A percentile compares a stretch with the other conserved stretches of the same genome.
These are phyloP conservation scores for Solanum pimpinellifolium DNA, from an alignment of 257 asterid genomes.

Conservation along the genomic window DNA sequence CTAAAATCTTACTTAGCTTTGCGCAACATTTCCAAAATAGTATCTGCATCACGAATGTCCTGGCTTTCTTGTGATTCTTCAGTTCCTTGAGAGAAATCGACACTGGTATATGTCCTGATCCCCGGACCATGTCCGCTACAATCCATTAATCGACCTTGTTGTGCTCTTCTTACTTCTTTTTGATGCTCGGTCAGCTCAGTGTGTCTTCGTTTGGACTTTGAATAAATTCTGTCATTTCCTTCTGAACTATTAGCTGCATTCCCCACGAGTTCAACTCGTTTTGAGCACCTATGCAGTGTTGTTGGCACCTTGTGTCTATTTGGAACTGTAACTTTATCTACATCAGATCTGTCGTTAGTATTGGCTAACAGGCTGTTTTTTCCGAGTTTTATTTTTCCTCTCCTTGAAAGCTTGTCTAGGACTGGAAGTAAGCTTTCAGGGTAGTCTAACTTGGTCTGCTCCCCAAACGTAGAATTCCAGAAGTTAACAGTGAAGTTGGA, in stretches of 20 bases:
- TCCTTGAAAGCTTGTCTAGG: constrained; percentile 57
- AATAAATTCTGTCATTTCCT: neutral
- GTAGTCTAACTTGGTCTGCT: constrained; percentile 40
- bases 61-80: constrained; percentile 75
- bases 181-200: constrained; percentile 66
- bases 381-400: constrained; percentile 40
- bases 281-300: constrained; percentile 43
- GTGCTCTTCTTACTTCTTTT: constrained; percentile 76
- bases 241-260: constrained; percentile 5
- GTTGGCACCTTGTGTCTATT: constrained; percentile 17
- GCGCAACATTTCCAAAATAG: constrained; percentile 28
- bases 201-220: constrained; percentile 34
- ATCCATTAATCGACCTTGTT: constrained; percentile 55
- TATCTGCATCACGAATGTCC: constrained; percentile 27
- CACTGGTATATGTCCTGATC: constrained; percentile 46
- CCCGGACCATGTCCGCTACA: constrained; percentile 76
- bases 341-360: neutral
- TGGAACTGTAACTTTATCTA: constrained; percentile 4
- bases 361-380: constrained; percentile 9
- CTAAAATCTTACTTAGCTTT: neutral
- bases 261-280: constrained; percentile 47
- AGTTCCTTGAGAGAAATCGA: constrained; percentile 68
- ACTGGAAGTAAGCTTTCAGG: constrained; percentile 50
- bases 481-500: constrained; percentile 40
- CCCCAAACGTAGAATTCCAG: constrained; percentile 69